phyloP scores from a whole-genome alignment of 2,329 filamentous ascomycete genomes.

The Colletotrichum sp. region DNA sequence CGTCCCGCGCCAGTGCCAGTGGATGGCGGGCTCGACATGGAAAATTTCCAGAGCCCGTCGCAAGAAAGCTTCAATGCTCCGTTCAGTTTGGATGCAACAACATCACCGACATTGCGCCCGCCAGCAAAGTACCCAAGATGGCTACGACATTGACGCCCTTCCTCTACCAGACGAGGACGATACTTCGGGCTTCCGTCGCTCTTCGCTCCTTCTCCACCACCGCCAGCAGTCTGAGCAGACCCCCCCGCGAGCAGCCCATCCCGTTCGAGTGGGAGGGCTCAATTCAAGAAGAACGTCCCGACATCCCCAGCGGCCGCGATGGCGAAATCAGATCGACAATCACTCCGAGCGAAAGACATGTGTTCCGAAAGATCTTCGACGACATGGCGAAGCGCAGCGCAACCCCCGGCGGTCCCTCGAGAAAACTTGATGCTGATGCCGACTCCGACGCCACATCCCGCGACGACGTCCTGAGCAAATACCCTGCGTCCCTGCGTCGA shows the following conservation, averaged over 20 bases:
- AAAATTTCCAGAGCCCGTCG: neutral
- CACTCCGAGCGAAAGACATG: constrained; percentile 60
- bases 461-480: constrained; percentile 40
- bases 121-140: constrained; percentile 35
- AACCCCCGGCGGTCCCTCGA: neutral
- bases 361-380: constrained; percentile 64
- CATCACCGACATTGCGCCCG: neutral
- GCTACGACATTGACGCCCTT: constrained; percentile 64
- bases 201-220: constrained; percentile 21
- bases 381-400: constrained; percentile 33
- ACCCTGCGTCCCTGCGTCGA: constrained; percentile 42
- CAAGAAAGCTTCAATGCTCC: neutral
- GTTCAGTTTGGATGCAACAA: neutral
- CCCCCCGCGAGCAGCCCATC: constrained; percentile 38
- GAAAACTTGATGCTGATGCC: neutral
- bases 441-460: constrained; percentile 35
- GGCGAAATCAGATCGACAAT: constrained; percentile 51
- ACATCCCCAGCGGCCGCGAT: constrained; percentile 23
- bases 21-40: neutral
- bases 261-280: constrained; percentile 56
- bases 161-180: constrained; percentile 74
- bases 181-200: constrained; percentile 41
- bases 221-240: constrained; percentile 19
- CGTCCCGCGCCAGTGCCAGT: neutral
- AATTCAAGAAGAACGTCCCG: constrained; percentile 24